Evolutionary conservation across 75 land plant species (phyloP), one percentile per base, ranked within the genome.

Genomic region (Sequoia sempervirens): DNA sequence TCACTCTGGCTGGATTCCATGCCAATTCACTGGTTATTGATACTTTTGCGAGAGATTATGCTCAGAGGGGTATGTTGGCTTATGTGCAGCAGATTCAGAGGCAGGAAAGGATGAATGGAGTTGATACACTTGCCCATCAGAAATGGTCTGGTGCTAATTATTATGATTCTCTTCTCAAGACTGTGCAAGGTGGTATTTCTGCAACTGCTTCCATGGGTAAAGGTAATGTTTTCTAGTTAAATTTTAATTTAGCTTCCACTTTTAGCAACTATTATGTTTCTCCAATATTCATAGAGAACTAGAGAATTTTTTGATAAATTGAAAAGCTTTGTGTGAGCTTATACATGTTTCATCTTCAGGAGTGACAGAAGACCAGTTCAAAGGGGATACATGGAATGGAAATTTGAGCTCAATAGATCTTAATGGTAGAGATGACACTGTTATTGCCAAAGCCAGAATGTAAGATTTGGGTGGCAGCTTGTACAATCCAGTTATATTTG

Each of bases 131-230:
- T 30, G 94, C 97, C 32, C 98, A 96, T 82, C 98, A 96, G 88
- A 95, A 96, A 74, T 96, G 98, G 98, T 96, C 97, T 30, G 98
- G 98, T 50, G 98, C 98, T 4, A 96, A 95, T 80, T 96, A 91
- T 83, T 95, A 93, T 79, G 98, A 93, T 68, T 70, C 83, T 73
- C 82, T 88, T 32, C 89, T 93, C 38, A 91, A 88, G 89, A 93
- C 91, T 72, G 98, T 96, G 52, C 97, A 94, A 40, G 98, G 98
- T 12, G 98, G 98, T 17, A 86, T 95, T 66, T 90, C 97, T 18
- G 92, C 97, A 56, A 96, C 98, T 69, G 97, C 98, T 78, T 95
- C 98, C 70, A 96, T 96, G 98, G 94, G 87, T 68, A 89, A 93
- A 82, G 95, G 95, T 90, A 81, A 17, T 53, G 37, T 81, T 72